Percentiles rank a stretch among this genome's conserved stretches.
phyloP scores from a whole-genome alignment of 768 basidiomycete genomes.

The Rhodotorula kratochvilovae region DNA sequence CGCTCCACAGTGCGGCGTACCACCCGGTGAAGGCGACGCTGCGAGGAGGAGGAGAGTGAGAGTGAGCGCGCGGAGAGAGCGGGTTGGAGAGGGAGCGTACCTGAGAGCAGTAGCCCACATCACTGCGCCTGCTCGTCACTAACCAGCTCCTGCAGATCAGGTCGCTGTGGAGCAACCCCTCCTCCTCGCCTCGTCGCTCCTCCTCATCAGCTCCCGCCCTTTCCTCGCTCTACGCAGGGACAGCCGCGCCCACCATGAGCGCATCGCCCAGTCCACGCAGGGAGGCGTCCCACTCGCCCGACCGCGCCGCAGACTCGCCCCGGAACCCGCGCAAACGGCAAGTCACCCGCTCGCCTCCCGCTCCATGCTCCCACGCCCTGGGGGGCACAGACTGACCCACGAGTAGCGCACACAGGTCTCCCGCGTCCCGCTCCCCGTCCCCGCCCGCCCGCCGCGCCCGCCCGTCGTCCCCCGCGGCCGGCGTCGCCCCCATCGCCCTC shows the following conservation, averaged over 20 bases:
- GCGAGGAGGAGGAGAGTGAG: background rate
- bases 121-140: background rate
- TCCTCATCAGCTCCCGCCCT: background rate
- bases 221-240: background rate
- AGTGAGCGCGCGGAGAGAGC: background rate
- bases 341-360: constrained; percentile 9
- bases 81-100: background rate
- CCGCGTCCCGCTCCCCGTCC: constrained; percentile 26
- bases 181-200: background rate
- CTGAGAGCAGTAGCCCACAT: constrained; percentile 20
- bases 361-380: background rate
- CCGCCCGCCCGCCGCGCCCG: constrained; percentile 29
- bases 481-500: constrained; percentile 7
- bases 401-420: constrained; percentile 8
- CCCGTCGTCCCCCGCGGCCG: background rate
- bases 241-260: too few relatives aligned
- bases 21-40: constrained; percentile 48
- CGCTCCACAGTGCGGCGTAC: constrained; percentile 61
- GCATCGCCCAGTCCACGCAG: background rate
- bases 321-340: constrained; percentile 22
- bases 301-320: background rate
- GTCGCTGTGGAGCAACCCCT: too few relatives aligned
- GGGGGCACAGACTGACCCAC: too few relatives aligned
- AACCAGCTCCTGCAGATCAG: too few relatives aligned
- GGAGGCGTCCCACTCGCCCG: background rate